Percentiles rank a stretch among this genome's conserved stretches.
phyloP scores from a whole-genome alignment of 2,329 filamentous ascomycete species.

The Capronia americana region DNA sequence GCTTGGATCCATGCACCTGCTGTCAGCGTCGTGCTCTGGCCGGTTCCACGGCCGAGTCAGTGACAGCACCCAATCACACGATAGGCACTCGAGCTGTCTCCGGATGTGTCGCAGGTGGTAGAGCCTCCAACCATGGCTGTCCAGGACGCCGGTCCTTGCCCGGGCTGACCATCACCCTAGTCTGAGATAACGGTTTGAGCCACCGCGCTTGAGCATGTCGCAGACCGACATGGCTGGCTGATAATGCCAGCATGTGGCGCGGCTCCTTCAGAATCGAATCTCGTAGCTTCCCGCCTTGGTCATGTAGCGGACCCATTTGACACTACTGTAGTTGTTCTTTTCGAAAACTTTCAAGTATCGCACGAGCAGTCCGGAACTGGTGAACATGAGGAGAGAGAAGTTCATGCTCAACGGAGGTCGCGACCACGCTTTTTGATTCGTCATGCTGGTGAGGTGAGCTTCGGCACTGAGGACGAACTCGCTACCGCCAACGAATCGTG shows the following conservation, averaged over 20 bases:
- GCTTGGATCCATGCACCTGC: neutral
- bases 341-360: slow-evolving; percentile 98
- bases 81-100: neutral
- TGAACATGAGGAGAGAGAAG: slow-evolving; percentile 98
- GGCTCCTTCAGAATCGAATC: slow-evolving; percentile 69
- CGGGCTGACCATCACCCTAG: neutral
- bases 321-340: slow-evolving; percentile 97
- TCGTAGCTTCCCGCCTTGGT: slow-evolving; percentile 97
- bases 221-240: neutral
- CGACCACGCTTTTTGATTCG: slow-evolving; percentile 96
- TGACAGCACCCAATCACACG: neutral
- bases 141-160: neutral
- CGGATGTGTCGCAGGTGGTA: neutral
- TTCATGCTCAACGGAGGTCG: slow-evolving; percentile 88
- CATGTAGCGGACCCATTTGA: slow-evolving; percentile 99
- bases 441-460: slow-evolving; percentile 93
- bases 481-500: slow-evolving; percentile 96
- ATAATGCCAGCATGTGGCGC: neutral
- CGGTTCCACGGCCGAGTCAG: neutral
- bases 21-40: neutral
- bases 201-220: neutral
- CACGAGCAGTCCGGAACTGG: slow-evolving; percentile 88
- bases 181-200: neutral
- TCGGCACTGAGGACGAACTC: slow-evolving; percentile 96
- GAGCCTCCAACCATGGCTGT: neutral